phyloP scores from a whole-genome alignment of 2,329 filamentous ascomycete species.

The Fusarium sp. region DNA sequence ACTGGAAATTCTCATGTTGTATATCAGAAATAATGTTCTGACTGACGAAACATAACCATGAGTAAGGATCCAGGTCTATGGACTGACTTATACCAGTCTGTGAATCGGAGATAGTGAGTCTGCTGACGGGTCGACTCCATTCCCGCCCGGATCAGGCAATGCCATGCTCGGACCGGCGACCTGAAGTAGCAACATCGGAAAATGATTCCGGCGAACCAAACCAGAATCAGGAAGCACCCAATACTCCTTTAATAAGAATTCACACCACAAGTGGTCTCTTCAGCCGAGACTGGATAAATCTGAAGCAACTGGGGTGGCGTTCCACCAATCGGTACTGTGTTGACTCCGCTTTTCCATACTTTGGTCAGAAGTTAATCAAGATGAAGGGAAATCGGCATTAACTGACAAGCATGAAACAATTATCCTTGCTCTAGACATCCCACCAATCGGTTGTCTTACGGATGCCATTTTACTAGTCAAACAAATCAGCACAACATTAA shows the following conservation, averaged over 20 bases:
- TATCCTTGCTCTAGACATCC: no score
- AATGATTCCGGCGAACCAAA: constrained; percentile 10
- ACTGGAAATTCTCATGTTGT: not conserved
- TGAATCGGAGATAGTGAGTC: not conserved
- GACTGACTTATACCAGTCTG: not conserved
- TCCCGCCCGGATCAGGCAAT: not conserved
- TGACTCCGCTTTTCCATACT: not conserved
- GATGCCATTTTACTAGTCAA: no score
- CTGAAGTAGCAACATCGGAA: constrained; percentile 28
- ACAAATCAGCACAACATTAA: no score
- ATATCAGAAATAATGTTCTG: no score
- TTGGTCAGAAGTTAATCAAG: not conserved
- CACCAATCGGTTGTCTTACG: no score
- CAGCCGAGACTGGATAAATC: not conserved
- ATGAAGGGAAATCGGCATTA: not conserved
- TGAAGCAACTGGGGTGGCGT: not conserved
- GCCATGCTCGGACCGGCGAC: constrained; percentile 6
- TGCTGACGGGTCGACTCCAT: not conserved
- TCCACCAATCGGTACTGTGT: not conserved
- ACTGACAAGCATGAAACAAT: not conserved
- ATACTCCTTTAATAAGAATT: not conserved
- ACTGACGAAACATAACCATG: not conserved
- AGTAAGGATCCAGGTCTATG: rapidly evolving
- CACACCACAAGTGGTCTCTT: not conserved
- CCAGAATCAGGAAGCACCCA: constrained; percentile 1